Conservation (phyloP, 805 yeast species). For the Wickerhamomyces canadensis region DNA sequence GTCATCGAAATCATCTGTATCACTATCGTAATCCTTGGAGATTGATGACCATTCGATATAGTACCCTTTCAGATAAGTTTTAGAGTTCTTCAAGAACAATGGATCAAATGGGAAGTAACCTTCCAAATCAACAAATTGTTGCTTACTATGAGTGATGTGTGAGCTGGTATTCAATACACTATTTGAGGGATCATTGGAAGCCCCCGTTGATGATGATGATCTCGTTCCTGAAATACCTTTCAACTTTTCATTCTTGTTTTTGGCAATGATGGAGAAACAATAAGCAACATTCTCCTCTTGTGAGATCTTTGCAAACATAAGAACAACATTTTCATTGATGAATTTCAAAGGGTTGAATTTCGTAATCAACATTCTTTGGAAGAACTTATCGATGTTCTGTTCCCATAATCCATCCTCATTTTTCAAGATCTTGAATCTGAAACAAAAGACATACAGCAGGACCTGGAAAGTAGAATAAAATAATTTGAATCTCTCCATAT, state of each 20-base stretch:
- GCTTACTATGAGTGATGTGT: conserved; percentile 51
- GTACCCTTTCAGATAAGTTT: conserved; percentile 44
- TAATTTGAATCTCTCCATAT: conserved; percentile 88
- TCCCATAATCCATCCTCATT: conserved; percentile 53
- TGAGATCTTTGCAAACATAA: conserved; percentile 89
- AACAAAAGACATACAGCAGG: conserved; percentile 84
- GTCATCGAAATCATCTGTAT: conserved; percentile 55
- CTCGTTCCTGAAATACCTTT: conserved; percentile 34
- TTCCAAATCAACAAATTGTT: conserved; percentile 83
- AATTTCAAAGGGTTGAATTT: conserved; percentile 90
- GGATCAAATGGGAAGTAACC: conserved; percentile 98
- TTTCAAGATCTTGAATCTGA: conserved; percentile 63
- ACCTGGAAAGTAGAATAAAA: conserved; percentile 92
- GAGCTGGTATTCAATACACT: conserved; percentile 23
- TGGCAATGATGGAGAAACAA: conserved; percentile 89
- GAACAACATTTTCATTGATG: conserved; percentile 89
- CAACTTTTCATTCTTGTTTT: conserved; percentile 55
- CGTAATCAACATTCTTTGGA: conserved; percentile 78
- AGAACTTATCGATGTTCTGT: conserved; percentile 74
- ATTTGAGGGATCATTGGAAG: conserved; percentile 18
- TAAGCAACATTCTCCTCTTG: conserved; percentile 87
- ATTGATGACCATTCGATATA: conserved; percentile 84
- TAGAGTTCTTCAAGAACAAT: conserved; percentile 59
- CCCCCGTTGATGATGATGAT: conserved; percentile 23
- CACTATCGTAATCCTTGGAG: conserved; percentile 48